Evolutionary conservation across 2,329 filamentous ascomycete species (phyloP), one percentile per base, ranked within the genome.

Genomic region (Aspergillus sp.): DNA sequence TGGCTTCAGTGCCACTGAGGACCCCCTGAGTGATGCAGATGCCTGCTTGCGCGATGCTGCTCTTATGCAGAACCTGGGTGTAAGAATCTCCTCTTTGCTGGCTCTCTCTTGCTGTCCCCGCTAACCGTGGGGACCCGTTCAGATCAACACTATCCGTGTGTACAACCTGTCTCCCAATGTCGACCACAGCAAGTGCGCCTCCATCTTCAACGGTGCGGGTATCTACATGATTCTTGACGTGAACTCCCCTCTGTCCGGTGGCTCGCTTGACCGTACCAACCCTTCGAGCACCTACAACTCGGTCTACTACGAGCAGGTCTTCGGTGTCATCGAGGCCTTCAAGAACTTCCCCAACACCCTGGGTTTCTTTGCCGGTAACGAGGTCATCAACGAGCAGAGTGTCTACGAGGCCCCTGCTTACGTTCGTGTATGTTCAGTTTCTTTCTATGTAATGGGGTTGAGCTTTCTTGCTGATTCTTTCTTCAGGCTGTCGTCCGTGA

Each of bases 151-250:
- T 8, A 86, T 88, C 66, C 85, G 86, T 61, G 81, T 86, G 57
- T 89, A 89, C 81, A 88, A 88, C 71, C 74, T 88, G 62, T 81
- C 86, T 63, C 84, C 86, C 17, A 76, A 77, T 2, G 72, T 84
- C 59, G 83, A 88, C 73, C 86, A 88, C 74, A 83, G 86, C 64
- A 77, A 83, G 60, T 88, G 86, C 70, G 84, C 82, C 60, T 84
- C 81, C 62, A 87, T 88, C 74, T 88, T 88, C 82, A 87, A 88
- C 68, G 81, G 81, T 2, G 86, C 84, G 30, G 86, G 86, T 56
- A 88, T 89, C 70, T 88, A 89, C 76, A 81, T 88, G 79, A 79
- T 88, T 56, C 75, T 88, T 49, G 86, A 89, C 64, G 86, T 89
- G 72, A 89, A 88, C 77, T 85, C 83, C 21, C 86, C 86, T 3